A percentile compares a stretch with the other conserved stretches of the same genome.
Conservation (phyloP, 306 rosid species). For the Phaseolus lunatus region DNA sequence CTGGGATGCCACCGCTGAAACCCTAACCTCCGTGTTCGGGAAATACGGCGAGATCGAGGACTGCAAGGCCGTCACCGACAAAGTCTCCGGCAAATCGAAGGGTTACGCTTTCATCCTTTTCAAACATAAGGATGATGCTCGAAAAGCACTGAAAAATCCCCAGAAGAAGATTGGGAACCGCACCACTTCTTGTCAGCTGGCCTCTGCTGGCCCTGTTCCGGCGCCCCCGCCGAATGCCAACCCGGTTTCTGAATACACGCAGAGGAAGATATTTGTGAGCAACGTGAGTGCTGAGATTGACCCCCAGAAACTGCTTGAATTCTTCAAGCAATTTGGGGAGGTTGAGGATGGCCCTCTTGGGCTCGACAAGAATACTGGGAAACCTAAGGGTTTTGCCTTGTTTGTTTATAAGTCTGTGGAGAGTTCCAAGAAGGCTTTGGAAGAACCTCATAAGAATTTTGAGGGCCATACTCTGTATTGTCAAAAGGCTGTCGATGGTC, state of each 20-base stretch:
- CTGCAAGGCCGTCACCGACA: slow-evolving; percentile 72
- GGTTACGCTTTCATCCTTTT: slow-evolving; percentile 77
- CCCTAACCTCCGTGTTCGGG: slow-evolving; percentile 57
- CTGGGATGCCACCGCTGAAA: slow-evolving; percentile 74
- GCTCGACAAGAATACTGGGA: slow-evolving; percentile 65
- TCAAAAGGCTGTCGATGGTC: slow-evolving; percentile 75
- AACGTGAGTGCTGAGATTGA: slow-evolving; percentile 65
- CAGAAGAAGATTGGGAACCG: slow-evolving; percentile 71
- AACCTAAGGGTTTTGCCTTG: slow-evolving; percentile 65
- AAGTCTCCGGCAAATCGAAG: slow-evolving; percentile 67
- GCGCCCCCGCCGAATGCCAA: slow-evolving; percentile 49
- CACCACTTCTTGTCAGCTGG: slow-evolving; percentile 62
- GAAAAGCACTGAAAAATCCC: slow-evolving; percentile 61
- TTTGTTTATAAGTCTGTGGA: slow-evolving; percentile 61
- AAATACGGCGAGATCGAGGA: slow-evolving; percentile 73
- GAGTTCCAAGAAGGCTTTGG: slow-evolving; percentile 67
- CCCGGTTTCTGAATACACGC: slow-evolving; percentile 55
- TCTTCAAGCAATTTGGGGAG: slow-evolving; percentile 68
- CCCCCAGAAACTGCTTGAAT: slow-evolving; percentile 57
- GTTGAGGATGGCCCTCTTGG: slow-evolving; percentile 77
- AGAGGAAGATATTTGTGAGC: slow-evolving; percentile 73
- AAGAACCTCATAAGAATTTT: slow-evolving; percentile 65
- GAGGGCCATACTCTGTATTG: slow-evolving; percentile 71
- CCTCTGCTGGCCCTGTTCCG: slow-evolving; percentile 69
- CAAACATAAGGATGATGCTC: slow-evolving; percentile 65